These are phyloP conservation scores for Eucalyptus shirleyi DNA, from an alignment of 345 rosid species.

Conservation along the genomic window DNA sequence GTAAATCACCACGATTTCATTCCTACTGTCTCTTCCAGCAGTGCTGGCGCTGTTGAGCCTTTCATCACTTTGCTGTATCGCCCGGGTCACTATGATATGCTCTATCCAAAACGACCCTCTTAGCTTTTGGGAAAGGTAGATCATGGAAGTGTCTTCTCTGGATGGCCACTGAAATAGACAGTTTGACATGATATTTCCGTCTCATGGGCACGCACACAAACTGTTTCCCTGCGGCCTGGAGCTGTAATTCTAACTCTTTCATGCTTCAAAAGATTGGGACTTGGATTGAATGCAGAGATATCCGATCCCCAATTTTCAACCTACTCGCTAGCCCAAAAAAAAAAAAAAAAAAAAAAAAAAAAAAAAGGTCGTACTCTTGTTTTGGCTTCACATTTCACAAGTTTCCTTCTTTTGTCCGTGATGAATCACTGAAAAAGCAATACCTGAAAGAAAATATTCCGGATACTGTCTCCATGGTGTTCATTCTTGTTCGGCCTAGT, in stretches of 20 bases:
- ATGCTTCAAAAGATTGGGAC: not conserved
- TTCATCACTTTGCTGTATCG: slow-evolving; percentile 87
- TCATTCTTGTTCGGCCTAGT: not conserved
- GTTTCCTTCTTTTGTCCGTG: not conserved
- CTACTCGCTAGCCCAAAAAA: not conserved
- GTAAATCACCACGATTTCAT: slow-evolving; percentile 91
- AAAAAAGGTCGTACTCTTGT: not conserved
- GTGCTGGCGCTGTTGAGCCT: slow-evolving; percentile 29
- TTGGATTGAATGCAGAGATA: not conserved
- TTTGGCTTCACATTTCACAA: not conserved
- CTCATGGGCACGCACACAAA: not conserved
- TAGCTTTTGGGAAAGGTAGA: not conserved
- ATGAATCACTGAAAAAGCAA: not conserved
- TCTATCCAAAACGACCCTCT: slow-evolving; percentile 54
- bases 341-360: not conserved
- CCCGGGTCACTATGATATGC: slow-evolving; percentile 98
- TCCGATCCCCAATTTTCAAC: not conserved
- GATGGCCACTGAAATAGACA: not conserved
- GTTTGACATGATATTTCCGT: not conserved
- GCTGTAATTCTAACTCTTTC: not conserved
- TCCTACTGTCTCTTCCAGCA: slow-evolving; percentile 28
- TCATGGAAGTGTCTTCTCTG: not conserved
- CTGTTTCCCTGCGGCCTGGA: not conserved
- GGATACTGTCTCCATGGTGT: not conserved
- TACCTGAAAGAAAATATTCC: not conserved